phyloP scores from a whole-genome alignment of 2,329 filamentous ascomycete genomes.

The Alternaria brassicicola region DNA sequence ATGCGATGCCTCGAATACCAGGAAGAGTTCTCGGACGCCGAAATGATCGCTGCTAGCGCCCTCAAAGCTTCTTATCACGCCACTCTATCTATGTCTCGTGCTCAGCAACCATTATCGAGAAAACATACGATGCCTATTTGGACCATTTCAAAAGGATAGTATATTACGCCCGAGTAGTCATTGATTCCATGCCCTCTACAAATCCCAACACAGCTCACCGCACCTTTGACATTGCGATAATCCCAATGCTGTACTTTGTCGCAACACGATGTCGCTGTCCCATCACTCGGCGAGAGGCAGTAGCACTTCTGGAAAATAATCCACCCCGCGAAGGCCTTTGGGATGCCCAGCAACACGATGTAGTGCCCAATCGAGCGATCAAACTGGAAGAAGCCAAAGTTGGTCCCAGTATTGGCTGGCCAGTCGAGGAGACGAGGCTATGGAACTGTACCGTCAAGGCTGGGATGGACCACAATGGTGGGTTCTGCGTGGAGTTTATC shows the following conservation, averaged over 20 bases:
- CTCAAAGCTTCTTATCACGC: constrained; percentile 24
- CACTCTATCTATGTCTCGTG: constrained; percentile 17
- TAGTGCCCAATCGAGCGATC: constrained; percentile 23
- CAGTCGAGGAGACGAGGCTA: constrained; percentile 18
- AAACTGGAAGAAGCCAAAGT: constrained; percentile 31
- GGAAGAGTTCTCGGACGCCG: constrained; percentile 12
- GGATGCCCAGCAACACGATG: constrained; percentile 26
- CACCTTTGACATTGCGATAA: constrained; percentile 29
- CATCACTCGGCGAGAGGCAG: constrained; percentile 25
- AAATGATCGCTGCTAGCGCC: constrained; percentile 18
- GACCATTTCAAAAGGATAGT: constrained; percentile 23
- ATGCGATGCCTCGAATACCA: constrained; percentile 7
- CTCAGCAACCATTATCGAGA: constrained; percentile 14
- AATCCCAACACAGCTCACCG: constrained; percentile 20
- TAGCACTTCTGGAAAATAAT: constrained; percentile 24
- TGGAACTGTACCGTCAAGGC: constrained; percentile 24
- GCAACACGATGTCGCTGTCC: constrained; percentile 30
- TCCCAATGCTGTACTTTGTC: constrained; percentile 18
- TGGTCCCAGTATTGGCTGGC: constrained; percentile 27
- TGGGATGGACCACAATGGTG: constrained; percentile 22
- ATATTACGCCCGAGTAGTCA: constrained; percentile 23
- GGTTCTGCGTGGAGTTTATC: constrained; percentile 21
- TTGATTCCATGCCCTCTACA: constrained; percentile 18
- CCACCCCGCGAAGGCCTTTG: constrained; percentile 30
- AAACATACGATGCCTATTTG: constrained; percentile 23